A percentile compares a stretch with the other conserved stretches of the same genome.
These are phyloP conservation scores for Kwoniella dejecticola DNA, from an alignment of 768 basidiomycete species.

Conservation along the genomic window DNA sequence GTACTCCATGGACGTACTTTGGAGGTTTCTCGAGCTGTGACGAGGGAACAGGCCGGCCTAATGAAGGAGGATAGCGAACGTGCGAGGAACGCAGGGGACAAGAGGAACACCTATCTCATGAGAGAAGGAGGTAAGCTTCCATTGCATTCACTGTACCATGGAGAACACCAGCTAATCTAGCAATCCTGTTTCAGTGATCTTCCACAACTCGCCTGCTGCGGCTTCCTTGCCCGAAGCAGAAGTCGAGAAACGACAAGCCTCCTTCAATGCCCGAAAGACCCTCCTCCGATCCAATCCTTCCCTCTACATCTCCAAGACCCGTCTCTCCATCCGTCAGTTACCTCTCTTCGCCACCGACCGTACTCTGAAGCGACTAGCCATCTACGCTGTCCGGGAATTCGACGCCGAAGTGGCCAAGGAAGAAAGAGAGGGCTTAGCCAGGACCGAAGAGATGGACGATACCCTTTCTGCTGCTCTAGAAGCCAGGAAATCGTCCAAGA, in stretches of 20 bases:
- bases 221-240: slow-evolving; percentile 70
- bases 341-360: slow-evolving; percentile 88
- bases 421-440: slow-evolving; percentile 63
- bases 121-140: slow-evolving; percentile 78
- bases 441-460: slow-evolving; percentile 70
- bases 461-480: slow-evolving; percentile 49
- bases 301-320: slow-evolving; percentile 89
- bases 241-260: slow-evolving; percentile 77
- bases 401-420: slow-evolving; percentile 73
- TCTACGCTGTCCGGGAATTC: slow-evolving; percentile 77
- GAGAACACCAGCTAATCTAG: background rate
- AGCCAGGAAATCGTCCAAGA: slow-evolving; percentile 50
- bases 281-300: slow-evolving; percentile 89
- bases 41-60: slow-evolving; percentile 80
- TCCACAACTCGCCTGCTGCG: slow-evolving; percentile 82
- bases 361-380: slow-evolving; percentile 80
- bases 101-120: slow-evolving; percentile 91
- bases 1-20: slow-evolving; percentile 91
- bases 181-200: slow-evolving; percentile 66
- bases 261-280: slow-evolving; percentile 79
- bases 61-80: slow-evolving; percentile 81
- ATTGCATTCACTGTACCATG: background rate
- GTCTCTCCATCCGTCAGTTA: slow-evolving; percentile 89
- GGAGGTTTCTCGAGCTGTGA: slow-evolving; percentile 86
- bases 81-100: slow-evolving; percentile 81